Evolutionary conservation across 2,329 filamentous ascomycete species (phyloP).

Genomic region (Grosmannia penicillata): DNA sequence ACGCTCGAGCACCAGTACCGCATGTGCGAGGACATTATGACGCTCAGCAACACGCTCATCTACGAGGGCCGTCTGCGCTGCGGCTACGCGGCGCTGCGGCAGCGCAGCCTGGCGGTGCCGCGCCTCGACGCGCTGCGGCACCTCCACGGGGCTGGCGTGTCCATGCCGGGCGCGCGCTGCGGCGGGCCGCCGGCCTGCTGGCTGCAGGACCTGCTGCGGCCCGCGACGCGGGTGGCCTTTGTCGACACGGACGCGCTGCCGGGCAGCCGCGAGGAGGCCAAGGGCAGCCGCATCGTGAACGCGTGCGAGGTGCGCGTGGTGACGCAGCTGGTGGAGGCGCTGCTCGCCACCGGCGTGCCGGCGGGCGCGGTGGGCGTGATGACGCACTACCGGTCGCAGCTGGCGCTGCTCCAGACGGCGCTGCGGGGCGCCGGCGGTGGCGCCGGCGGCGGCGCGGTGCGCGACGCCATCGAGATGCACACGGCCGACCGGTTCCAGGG

Average conservation of each 20-base stretch:
- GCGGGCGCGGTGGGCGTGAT: constrained; percentile 78
- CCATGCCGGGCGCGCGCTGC: too few species aligned
- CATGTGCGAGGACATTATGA: constrained; percentile 97
- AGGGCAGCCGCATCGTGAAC: constrained; percentile 81
- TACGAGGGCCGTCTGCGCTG: constrained; percentile 86
- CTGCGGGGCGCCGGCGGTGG: constrained; percentile 32
- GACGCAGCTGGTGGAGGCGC: constrained; percentile 63
- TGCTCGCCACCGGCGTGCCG: constrained; percentile 63
- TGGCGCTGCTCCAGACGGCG: constrained; percentile 63
- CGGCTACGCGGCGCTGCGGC: constrained; percentile 62
- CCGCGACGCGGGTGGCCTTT: constrained; percentile 63
- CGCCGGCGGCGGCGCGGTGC: neutral
- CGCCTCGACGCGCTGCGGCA: constrained; percentile 45
- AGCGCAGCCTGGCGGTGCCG: constrained; percentile 52
- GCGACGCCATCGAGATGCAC: constrained; percentile 77
- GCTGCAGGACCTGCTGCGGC: constrained; percentile 57
- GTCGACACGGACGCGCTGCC: constrained; percentile 73
- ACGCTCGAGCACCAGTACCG: constrained; percentile 93
- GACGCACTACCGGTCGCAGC: constrained; percentile 89
- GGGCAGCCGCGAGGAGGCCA: constrained; percentile 55
- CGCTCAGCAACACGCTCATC: constrained; percentile 80
- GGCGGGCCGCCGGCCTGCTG: constrained; percentile 47
- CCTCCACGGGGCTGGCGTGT: constrained; percentile 34
- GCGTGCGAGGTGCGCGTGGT: constrained; percentile 65
- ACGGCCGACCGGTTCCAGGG: constrained; percentile 96